These are phyloP conservation scores for Jacaranda copaia DNA, from an alignment of 257 asterid genomes.

Conservation along the genomic window DNA sequence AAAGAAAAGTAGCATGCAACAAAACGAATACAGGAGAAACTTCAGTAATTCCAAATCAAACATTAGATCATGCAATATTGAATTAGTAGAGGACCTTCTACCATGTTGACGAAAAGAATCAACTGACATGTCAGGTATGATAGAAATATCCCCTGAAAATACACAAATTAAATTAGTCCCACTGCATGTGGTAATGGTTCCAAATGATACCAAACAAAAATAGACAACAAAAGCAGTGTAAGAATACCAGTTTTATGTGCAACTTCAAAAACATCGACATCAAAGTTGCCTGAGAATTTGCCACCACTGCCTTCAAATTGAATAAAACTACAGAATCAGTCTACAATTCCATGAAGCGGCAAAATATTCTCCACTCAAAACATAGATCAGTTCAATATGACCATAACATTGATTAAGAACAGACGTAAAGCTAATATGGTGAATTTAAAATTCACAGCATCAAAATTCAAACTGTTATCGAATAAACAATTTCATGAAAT, in stretches of 20 bases:
- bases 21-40: background rate
- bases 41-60: background rate
- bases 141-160: constrained; percentile 59
- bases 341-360: background rate
- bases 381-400: constrained; percentile 10
- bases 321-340: constrained; percentile 32
- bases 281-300: constrained; percentile 74
- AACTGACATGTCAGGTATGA: constrained; percentile 59
- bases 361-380: background rate
- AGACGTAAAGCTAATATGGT: too few species aligned
- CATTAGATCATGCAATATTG: background rate
- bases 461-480: background rate
- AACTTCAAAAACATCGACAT: constrained; percentile 58
- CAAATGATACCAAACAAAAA: background rate
- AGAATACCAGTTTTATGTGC: constrained; percentile 61
- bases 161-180: constrained; percentile 27
- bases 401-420: background rate
- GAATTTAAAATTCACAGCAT: background rate
- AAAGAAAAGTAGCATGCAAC: constrained; percentile 8
- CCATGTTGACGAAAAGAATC: constrained; percentile 54
- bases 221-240: background rate
- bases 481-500: background rate
- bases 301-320: constrained; percentile 56
- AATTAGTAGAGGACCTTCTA: constrained; percentile 54
- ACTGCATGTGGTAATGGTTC: constrained; percentile 3